These are phyloP conservation scores for Podospora anserina DNA, from an alignment of 495 filamentous ascomycete genomes.

Conservation along the genomic window DNA sequence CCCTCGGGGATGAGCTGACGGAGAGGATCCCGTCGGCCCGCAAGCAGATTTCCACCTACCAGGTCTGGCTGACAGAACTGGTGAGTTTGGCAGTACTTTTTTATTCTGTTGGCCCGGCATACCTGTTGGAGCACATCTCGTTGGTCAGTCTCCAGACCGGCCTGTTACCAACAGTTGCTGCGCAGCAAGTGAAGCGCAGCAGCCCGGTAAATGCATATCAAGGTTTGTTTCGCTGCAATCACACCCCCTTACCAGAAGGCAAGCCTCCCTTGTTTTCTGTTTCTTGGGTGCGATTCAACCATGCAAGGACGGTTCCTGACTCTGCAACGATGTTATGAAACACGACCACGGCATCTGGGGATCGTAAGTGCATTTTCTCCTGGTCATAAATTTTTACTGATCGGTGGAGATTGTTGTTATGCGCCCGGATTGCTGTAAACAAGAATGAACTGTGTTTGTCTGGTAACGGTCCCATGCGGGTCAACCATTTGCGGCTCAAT, in stretches of 20 bases:
- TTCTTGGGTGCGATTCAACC: background rate
- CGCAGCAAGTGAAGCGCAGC: background rate
- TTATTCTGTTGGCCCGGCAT: background rate
- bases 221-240: background rate
- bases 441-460: no score
- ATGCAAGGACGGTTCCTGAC: background rate
- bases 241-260: background rate
- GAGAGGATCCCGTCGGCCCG: slow-evolving; percentile 22
- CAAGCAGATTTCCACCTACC: background rate
- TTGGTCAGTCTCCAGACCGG: background rate
- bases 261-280: background rate
- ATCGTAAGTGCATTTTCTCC: background rate
- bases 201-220: background rate
- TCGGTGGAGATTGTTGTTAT: no score
- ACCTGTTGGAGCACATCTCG: background rate
- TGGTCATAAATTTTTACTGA: background rate
- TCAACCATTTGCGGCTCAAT: background rate
- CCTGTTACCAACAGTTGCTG: background rate
- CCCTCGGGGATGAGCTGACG: slow-evolving; percentile 10
- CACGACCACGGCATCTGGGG: background rate
- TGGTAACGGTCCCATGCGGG: no score
- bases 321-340: background rate
- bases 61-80: background rate
- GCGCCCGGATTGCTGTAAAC: no score
- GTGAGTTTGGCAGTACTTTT: background rate